A percentile compares a stretch with the other conserved stretches of the same genome.
Evolutionary conservation across 495 filamentous ascomycete genomes (phyloP).

Genomic region (Cladorrhinum samala): DNA sequence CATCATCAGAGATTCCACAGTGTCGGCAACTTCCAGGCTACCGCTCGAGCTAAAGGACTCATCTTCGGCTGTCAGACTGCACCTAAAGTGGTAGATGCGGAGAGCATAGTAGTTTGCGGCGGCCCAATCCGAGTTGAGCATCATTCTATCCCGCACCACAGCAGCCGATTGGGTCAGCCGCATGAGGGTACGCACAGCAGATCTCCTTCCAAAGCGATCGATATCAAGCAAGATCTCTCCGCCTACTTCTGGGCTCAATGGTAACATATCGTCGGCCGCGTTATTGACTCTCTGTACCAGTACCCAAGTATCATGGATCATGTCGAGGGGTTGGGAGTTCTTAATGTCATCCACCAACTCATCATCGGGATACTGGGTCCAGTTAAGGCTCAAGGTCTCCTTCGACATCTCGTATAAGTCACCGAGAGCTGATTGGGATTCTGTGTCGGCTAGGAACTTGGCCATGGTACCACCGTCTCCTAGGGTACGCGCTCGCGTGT

Average conservation of each 20-base stretch:
- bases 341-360: constrained; percentile 46
- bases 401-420: constrained; percentile 18
- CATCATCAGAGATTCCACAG: constrained; percentile 29
- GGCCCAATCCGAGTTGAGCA: constrained; percentile 45
- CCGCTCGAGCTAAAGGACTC: constrained; percentile 6
- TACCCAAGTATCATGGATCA: constrained; percentile 39
- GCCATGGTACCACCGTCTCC: constrained; percentile 24
- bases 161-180: constrained; percentile 31
- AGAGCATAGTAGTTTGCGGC: constrained; percentile 41
- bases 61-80: constrained; percentile 12
- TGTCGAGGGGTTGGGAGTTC: constrained; percentile 25
- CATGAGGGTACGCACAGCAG: constrained; percentile 24
- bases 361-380: constrained; percentile 42
- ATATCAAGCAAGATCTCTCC: constrained; percentile 15
- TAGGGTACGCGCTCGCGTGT: constrained; percentile 21
- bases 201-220: constrained; percentile 12
- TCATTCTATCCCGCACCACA: constrained; percentile 32
- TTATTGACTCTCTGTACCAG: constrained; percentile 30
- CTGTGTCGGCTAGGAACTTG: constrained; percentile 7
- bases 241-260: constrained; percentile 1
- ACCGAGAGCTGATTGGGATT: constrained; percentile 9
- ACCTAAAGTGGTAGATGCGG: constrained; percentile 38
- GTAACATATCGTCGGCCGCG: constrained; percentile 2
- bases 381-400: constrained; percentile 20
- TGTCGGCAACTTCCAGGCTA: constrained; percentile 22